Evolutionary conservation across 768 basidiomycete species (phyloP).

Genomic region (Tulasnella sp.): DNA sequence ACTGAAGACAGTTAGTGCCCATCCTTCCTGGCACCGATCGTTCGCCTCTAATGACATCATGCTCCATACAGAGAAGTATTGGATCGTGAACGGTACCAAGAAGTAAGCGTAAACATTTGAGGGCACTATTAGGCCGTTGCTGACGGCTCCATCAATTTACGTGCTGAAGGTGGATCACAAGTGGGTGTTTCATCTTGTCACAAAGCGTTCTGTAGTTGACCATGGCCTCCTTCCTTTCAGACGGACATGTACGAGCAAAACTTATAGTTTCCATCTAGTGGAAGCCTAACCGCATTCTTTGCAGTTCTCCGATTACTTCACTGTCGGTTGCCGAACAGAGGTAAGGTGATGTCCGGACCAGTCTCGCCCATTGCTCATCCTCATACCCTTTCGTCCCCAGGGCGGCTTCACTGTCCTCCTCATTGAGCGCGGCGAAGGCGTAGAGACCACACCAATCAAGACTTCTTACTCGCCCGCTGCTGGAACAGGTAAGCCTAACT

Average conservation of each 20-base stretch:
- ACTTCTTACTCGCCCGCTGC: slow-evolving; percentile 84
- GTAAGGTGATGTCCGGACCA: slow-evolving; percentile 24
- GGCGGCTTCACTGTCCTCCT: slow-evolving; percentile 78
- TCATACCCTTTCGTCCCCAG: slow-evolving; percentile 31
- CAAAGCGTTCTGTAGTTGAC: background rate
- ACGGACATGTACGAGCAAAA: slow-evolving; percentile 5
- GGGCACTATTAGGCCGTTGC: background rate
- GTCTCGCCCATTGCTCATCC: slow-evolving; percentile 20
- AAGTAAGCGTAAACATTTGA: slow-evolving; percentile 37
- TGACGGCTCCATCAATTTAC: background rate
- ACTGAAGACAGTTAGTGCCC: slow-evolving; percentile 57
- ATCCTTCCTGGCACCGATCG: background rate
- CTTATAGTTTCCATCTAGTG: no score
- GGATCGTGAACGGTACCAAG: slow-evolving; percentile 81
- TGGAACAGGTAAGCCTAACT: slow-evolving; percentile 46
- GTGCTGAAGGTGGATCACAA: slow-evolving; percentile 51
- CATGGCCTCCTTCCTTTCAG: background rate
- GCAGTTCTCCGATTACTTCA: slow-evolving; percentile 45
- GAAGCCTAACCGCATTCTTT: background rate
- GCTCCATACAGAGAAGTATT: slow-evolving; percentile 38
- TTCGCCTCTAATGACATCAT: background rate
- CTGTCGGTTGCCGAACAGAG: slow-evolving; percentile 64
- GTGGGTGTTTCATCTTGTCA: slow-evolving; percentile 31
- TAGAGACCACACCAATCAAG: slow-evolving; percentile 80
- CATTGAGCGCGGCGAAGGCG: slow-evolving; percentile 71